A percentile compares a stretch with the other conserved stretches of the same genome.
Conservation (phyloP, 768 basidiomycete genomes). For the Pleurotus giganteus region DNA sequence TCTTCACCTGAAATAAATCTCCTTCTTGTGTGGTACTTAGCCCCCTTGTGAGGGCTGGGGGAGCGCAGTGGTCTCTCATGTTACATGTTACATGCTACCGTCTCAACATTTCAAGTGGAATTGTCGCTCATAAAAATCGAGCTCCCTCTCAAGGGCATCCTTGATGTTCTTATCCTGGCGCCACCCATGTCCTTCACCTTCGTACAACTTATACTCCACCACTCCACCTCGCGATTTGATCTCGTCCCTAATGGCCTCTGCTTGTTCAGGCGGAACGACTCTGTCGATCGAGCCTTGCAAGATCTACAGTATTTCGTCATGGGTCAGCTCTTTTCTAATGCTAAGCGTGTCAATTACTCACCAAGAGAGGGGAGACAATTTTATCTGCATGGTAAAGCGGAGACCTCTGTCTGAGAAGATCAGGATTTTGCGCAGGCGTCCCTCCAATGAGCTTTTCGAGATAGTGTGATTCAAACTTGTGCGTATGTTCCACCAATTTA, state of each 20-base stretch:
- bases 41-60: too few relatives aligned
- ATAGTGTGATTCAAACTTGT: slow-evolving; percentile 70
- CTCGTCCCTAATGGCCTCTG: slow-evolving; percentile 52
- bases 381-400: slow-evolving; percentile 60
- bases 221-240: slow-evolving; percentile 48
- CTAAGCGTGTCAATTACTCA: slow-evolving; percentile 28
- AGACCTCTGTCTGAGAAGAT: slow-evolving; percentile 58
- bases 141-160: slow-evolving; percentile 49
- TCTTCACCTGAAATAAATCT: too few relatives aligned
- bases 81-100: too few relatives aligned
- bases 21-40: too few relatives aligned
- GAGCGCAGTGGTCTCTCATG: too few relatives aligned
- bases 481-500: slow-evolving; percentile 57
- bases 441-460: slow-evolving; percentile 63
- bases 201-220: slow-evolving; percentile 59
- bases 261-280: slow-evolving; percentile 68
- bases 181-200: slow-evolving; percentile 70
- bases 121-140: slow-evolving; percentile 53
- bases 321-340: not conserved
- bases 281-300: slow-evolving; percentile 65
- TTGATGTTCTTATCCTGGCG: slow-evolving; percentile 53
- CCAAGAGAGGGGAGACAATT: slow-evolving; percentile 64
- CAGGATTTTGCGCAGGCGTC: slow-evolving; percentile 49
- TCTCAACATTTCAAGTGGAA: slow-evolving; percentile 28
- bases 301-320: slow-evolving; percentile 43